Conservation (phyloP, 2,329 filamentous ascomycete species). For the Pseudocercospora crystallina region DNA sequence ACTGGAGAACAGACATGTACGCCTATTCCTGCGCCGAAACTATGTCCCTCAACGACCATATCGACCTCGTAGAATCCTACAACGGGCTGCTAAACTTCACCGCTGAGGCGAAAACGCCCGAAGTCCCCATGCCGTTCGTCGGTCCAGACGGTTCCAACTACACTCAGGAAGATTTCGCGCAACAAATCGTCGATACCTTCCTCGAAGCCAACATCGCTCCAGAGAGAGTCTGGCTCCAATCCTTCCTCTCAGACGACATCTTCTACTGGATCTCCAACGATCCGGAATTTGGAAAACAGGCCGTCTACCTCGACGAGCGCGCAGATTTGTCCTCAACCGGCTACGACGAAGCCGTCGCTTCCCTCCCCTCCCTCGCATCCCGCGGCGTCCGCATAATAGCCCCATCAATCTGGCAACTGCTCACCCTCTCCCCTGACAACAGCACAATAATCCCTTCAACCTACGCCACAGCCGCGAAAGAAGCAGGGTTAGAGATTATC, state of each 20-base stretch:
- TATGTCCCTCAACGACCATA: slow-evolving; percentile 62
- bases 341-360: slow-evolving; percentile 56
- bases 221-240: slow-evolving; percentile 61
- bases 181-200: slow-evolving; percentile 65
- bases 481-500: slow-evolving; percentile 63
- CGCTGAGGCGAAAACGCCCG: slow-evolving; percentile 65
- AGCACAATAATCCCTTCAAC: slow-evolving; percentile 61
- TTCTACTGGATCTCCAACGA: slow-evolving; percentile 66
- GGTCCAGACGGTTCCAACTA: too few relatives aligned
- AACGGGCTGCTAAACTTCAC: slow-evolving; percentile 66
- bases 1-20: slow-evolving; percentile 67
- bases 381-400: slow-evolving; percentile 63
- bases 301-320: slow-evolving; percentile 64
- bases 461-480: slow-evolving; percentile 62
- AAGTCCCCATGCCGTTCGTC: slow-evolving; percentile 68
- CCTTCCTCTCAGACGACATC: slow-evolving; percentile 55
- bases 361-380: slow-evolving; percentile 56
- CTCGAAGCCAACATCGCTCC: slow-evolving; percentile 54
- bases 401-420: slow-evolving; percentile 63
- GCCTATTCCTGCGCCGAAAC: slow-evolving; percentile 60
- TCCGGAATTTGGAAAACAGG: slow-evolving; percentile 61
- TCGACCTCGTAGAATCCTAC: slow-evolving; percentile 57
- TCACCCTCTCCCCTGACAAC: slow-evolving; percentile 47
- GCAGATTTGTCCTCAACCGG: slow-evolving; percentile 53
- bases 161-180: slow-evolving; percentile 64